Percentiles rank a stretch among this genome's conserved stretches.
phyloP scores from a whole-genome alignment of 495 filamentous ascomycete species.

The Patellaria atrata region DNA sequence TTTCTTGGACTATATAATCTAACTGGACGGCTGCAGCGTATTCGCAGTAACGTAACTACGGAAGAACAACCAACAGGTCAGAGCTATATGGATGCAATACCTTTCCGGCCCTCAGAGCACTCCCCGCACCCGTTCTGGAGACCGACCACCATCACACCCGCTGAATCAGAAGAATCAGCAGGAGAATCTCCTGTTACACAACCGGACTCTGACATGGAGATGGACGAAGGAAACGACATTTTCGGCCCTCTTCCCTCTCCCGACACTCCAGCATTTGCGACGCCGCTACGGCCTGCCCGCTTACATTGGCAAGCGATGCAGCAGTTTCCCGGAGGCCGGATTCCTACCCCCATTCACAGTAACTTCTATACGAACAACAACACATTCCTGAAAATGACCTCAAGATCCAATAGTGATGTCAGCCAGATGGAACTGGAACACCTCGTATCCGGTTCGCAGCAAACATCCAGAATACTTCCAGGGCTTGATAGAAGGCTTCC shows the following conservation, averaged over 20 bases:
- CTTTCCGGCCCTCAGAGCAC: slow-evolving; percentile 7
- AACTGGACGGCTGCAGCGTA: too few species aligned
- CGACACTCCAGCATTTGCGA: slow-evolving; percentile 11
- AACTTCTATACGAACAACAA: slow-evolving; percentile 21
- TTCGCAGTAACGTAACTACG: too few species aligned
- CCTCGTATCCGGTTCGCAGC: too few species aligned
- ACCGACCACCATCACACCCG: slow-evolving; percentile 15
- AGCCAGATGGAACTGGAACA: slow-evolving; percentile 19
- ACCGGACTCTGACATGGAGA: slow-evolving; percentile 41
- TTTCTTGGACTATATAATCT: too few species aligned
- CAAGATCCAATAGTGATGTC: slow-evolving; percentile 6
- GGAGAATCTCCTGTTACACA: slow-evolving; percentile 13
- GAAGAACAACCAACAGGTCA: too few species aligned
- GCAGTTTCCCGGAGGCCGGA: slow-evolving; percentile 24
- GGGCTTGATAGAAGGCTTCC: slow-evolving; percentile 45
- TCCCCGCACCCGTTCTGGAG: slow-evolving; percentile 7
- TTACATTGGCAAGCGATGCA: slow-evolving; percentile 17
- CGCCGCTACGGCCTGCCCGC: slow-evolving; percentile 13
- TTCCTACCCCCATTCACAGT: slow-evolving; percentile 30
- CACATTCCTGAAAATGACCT: too few species aligned
- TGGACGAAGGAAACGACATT: slow-evolving; percentile 29
- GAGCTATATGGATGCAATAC: too few species aligned
- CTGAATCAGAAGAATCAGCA: slow-evolving; percentile 9
- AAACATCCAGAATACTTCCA: too few species aligned
- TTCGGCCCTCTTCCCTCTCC: slow-evolving; percentile 15